A percentile compares a stretch with the other conserved stretches of the same genome.
These are phyloP conservation scores for Aegilops tauschii DNA, from an alignment of 176 grass and related monocot species.

Conservation along the genomic window DNA sequence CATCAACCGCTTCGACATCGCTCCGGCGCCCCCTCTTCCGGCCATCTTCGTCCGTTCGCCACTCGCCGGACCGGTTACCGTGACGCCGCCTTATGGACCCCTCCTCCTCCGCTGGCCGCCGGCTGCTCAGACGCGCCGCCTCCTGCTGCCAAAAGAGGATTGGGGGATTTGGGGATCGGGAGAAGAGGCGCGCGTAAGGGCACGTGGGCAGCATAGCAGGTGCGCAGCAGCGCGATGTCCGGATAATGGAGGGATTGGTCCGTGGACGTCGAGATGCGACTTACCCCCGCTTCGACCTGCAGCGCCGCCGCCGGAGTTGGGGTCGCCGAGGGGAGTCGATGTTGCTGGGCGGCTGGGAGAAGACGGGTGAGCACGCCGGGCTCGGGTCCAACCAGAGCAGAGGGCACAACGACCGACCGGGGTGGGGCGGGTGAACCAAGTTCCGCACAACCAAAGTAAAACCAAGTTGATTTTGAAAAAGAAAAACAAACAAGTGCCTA, in stretches of 20 bases:
- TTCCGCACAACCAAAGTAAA: no score
- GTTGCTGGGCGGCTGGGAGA: background rate
- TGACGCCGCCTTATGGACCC: background rate
- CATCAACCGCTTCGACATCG: conserved; percentile 70
- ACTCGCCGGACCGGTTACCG: background rate
- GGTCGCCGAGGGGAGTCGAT: background rate
- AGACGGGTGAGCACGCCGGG: background rate
- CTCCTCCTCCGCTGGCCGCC: background rate
- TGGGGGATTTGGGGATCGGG: conserved; percentile 16
- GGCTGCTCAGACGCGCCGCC: background rate
- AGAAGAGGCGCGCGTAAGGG: background rate
- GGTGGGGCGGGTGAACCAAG: no score
- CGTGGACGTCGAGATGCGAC: background rate
- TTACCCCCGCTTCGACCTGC: background rate
- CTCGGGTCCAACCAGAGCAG: background rate
- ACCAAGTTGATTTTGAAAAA: no score
- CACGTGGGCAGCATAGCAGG: background rate
- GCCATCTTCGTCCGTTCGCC: background rate
- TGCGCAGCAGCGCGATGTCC: background rate
- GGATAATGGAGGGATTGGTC: background rate
- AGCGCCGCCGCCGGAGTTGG: conserved; percentile 18
- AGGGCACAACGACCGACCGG: background rate
- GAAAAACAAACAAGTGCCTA: no score
- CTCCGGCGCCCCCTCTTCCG: background rate
- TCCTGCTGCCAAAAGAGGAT: background rate